Evolutionary conservation across 768 basidiomycete genomes (phyloP), one percentile per base, ranked within the genome.

Genomic region (Hericium erinaceus): DNA sequence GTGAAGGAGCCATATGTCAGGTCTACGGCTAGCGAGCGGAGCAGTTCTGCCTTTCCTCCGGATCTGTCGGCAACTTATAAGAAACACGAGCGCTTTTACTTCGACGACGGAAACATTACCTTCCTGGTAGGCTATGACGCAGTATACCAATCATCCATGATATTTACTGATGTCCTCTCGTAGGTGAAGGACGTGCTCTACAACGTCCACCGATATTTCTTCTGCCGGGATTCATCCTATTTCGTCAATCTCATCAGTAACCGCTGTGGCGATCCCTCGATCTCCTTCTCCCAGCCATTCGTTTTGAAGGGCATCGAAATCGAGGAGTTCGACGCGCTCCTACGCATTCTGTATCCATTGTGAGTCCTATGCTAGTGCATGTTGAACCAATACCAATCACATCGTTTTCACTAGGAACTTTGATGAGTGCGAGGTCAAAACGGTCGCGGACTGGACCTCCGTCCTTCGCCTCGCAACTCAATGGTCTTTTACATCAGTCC

Each of bases 401-500:
- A 8, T 33, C 33, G 33, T 33, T 33, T 33, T 7, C 9, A 10
- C 33, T 10, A 33, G 33, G 33, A 10, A 33, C 33, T 33, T 33
- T 33, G 6, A 33, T 10, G 33, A 33, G 33, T 33, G 33, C 33
- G 33, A 33, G 33, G 7, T 55, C 5, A 16, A 10, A 10, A 62
- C 59, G 44, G 62, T 55, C n/a, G 58, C 61, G 15, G 59, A 58
- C 22, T 67, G 68, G 63, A 59, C 63, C 3, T 65, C 67, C 18
- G 60, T 68, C 28, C 56, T 68, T 28, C 56, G 63, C 41, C 40
- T 64, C 52, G 59, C 65, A 7, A 56, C 64, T 61, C 69, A n/a
- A 55, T 74, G 16, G 71, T 67, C 53, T 58, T 67, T 58, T 59
- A 68, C 61, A 41, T 58, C 48, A 55, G 67, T 58, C 64, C 72